These are phyloP conservation scores for Mycena capillaripes DNA, from an alignment of 768 basidiomycete genomes.

Conservation along the genomic window DNA sequence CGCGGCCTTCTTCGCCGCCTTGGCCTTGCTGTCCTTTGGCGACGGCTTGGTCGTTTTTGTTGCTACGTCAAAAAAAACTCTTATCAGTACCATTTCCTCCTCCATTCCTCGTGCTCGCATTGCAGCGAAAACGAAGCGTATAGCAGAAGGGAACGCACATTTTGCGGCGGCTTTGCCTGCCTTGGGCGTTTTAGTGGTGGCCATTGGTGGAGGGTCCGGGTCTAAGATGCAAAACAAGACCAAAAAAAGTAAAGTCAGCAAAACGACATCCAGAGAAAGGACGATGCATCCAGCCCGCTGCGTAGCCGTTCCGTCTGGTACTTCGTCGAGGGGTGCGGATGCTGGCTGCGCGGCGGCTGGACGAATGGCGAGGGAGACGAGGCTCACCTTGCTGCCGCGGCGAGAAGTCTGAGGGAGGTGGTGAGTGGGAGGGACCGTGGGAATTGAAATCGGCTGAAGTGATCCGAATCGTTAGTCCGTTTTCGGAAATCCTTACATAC, in stretches of 20 bases:
- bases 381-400: background rate
- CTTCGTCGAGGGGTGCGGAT: background rate
- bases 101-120: no score
- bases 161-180: slow-evolving; percentile 65
- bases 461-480: no score
- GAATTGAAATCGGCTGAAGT: no score
- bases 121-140: no score
- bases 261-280: background rate
- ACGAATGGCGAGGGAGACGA: background rate
- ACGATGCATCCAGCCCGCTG: slow-evolving; percentile 14
- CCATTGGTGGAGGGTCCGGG: slow-evolving; percentile 57
- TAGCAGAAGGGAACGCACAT: slow-evolving; percentile 46
- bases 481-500: no score
- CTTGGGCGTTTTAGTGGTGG: slow-evolving; percentile 78
- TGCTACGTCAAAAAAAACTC: slow-evolving; percentile 5
- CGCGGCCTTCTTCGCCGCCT: slow-evolving; percentile 96
- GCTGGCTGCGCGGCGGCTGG: background rate
- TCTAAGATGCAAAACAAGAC: background rate
- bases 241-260: background rate
- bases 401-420: no score
- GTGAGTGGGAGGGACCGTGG: no score
- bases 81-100: background rate
- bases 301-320: background rate
- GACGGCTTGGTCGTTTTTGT: slow-evolving; percentile 46
- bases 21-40: slow-evolving; percentile 79